Evolutionary conservation across 495 filamentous ascomycete species (phyloP).

Genomic region (Aspergillus hancockii): DNA sequence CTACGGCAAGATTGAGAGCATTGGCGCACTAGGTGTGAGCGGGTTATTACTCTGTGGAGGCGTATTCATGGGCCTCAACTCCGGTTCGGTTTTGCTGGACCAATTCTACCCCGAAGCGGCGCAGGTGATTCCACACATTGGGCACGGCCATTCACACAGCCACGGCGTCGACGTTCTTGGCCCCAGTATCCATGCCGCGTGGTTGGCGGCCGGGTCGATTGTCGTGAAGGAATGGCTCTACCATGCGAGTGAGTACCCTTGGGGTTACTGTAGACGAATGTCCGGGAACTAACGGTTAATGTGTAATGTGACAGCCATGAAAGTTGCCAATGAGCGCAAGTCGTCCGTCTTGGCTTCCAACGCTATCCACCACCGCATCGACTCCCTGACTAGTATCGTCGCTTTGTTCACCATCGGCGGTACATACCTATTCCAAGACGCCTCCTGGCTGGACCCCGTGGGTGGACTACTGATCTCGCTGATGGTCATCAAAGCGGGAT

Average conservation of each 20-base stretch:
- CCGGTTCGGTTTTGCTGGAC: slow-evolving; percentile 69
- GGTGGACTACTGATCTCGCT: slow-evolving; percentile 87
- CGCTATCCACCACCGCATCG: slow-evolving; percentile 92
- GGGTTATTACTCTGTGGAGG: slow-evolving; percentile 85
- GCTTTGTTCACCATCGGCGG: slow-evolving; percentile 85
- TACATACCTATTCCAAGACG: slow-evolving; percentile 80
- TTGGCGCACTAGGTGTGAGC: slow-evolving; percentile 91
- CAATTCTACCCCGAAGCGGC: slow-evolving; percentile 78
- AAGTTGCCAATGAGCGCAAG: slow-evolving; percentile 90
- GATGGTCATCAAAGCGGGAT: slow-evolving; percentile 90
- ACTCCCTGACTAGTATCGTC: slow-evolving; percentile 91
- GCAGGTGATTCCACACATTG: slow-evolving; percentile 60
- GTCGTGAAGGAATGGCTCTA: slow-evolving; percentile 96
- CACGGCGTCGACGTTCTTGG: slow-evolving; percentile 58
- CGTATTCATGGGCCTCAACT: slow-evolving; percentile 83
- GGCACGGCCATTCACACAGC: slow-evolving; percentile 59
- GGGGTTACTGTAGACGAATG: not conserved
- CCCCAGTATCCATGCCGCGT: slow-evolving; percentile 89
- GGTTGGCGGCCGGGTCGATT: slow-evolving; percentile 91
- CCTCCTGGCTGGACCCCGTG: slow-evolving; percentile 92
- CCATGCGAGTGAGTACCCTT: slow-evolving; percentile 74
- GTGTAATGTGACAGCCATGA: slow-evolving; percentile 69
- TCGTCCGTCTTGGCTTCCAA: slow-evolving; percentile 97
- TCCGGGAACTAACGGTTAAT: slow-evolving; percentile 16
- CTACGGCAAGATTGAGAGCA: slow-evolving; percentile 95